phyloP scores from a whole-genome alignment of 441 rosid genomes.

The Brassica balearica region DNA sequence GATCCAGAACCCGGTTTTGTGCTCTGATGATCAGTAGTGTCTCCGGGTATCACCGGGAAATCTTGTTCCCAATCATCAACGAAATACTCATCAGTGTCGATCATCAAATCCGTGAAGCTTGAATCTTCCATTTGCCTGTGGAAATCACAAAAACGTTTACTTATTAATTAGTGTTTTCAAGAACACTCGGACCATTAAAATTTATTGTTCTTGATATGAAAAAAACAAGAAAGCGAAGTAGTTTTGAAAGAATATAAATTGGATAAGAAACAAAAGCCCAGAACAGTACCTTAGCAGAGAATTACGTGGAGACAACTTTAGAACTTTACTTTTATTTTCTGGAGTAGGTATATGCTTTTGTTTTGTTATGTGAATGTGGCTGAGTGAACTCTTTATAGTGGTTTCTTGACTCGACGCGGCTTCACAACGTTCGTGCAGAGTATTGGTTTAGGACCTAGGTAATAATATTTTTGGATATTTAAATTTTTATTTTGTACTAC shows the following conservation, averaged over 20 bases:
- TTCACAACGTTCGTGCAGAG: slow-evolving; percentile 22
- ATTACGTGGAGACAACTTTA: neutral
- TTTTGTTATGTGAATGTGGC: slow-evolving; percentile 25
- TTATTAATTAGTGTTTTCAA: neutral
- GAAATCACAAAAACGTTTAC: slow-evolving; percentile 10
- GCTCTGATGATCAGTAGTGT: slow-evolving; percentile 21
- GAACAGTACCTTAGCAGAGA: neutral
- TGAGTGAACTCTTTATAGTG: slow-evolving; percentile 39
- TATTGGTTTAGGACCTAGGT: neutral
- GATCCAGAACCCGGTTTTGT: neutral
- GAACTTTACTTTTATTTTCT: neutral
- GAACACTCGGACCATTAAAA: neutral
- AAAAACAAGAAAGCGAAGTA: slow-evolving; percentile 4
- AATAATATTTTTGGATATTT: neutral
- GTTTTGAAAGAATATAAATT: neutral
- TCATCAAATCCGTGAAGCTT: slow-evolving; percentile 38
- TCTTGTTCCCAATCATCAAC: slow-evolving; percentile 41
- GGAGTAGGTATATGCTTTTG: slow-evolving; percentile 23
- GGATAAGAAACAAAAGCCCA: neutral
- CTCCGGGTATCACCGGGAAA: neutral
- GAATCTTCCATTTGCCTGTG: slow-evolving; percentile 40
- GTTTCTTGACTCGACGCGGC: slow-evolving; percentile 16
- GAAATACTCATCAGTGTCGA: slow-evolving; percentile 40
- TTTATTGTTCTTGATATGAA: neutral
- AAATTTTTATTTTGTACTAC: neutral